Conservation (phyloP, 106 monocot genomes). For the Posidonia australis region DNA sequence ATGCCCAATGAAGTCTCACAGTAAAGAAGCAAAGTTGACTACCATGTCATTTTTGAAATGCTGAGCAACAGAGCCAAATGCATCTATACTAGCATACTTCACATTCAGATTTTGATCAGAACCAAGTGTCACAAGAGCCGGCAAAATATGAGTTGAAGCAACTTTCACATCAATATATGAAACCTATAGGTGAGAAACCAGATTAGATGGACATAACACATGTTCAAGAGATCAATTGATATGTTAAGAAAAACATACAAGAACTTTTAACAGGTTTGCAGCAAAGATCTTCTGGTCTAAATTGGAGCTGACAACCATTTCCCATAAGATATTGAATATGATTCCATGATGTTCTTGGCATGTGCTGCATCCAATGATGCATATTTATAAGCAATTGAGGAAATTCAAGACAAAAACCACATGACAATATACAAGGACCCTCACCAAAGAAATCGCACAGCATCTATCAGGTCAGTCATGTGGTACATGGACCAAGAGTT, state of each 20-base stretch:
- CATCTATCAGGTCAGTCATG: conserved; percentile 57
- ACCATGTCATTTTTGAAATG: conserved; percentile 95
- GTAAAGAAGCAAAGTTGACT: conserved; percentile 7
- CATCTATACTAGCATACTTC: conserved; percentile 94
- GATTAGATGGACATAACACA: background rate
- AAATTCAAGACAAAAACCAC: background rate
- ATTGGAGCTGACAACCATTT: conserved; percentile 94
- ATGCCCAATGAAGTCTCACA: background rate
- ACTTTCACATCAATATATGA: conserved; percentile 84
- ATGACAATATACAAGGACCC: background rate
- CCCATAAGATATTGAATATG: conserved; percentile 86
- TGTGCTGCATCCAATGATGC: conserved; percentile 38
- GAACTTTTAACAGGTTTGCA: conserved; percentile 73
- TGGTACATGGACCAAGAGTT: conserved; percentile 38
- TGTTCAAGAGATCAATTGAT: background rate
- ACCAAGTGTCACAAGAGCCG: conserved; percentile 90
- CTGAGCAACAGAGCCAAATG: conserved; percentile 93
- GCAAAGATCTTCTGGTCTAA: conserved; percentile 67
- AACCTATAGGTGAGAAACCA: conserved; percentile 32
- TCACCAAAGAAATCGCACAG: conserved; percentile 87
- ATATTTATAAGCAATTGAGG: background rate
- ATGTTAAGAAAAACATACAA: conserved; percentile 39
- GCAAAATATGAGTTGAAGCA: conserved; percentile 88
- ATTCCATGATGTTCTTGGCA: conserved; percentile 73
- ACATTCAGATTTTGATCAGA: conserved; percentile 94